Base-by-base conservation (phyloP, 139 green algal genomes). In the Closterium sp. region DNA sequence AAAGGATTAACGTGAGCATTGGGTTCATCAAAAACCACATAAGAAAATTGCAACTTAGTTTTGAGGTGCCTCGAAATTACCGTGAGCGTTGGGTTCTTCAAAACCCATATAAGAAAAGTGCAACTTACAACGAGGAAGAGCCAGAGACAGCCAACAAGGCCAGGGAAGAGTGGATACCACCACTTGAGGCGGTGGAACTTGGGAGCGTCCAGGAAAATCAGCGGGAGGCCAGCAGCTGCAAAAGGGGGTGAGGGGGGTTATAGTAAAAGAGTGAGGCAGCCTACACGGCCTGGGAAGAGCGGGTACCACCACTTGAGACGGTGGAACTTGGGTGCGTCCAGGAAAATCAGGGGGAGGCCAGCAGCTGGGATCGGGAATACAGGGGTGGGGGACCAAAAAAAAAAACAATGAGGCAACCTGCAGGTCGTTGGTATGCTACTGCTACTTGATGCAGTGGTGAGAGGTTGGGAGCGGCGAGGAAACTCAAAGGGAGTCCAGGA, bases 51-150 rank as follows among this genome's bases (percentile, higher is more conserved):
- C n/a, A n/a, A n/a, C n/a, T n/a, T n/a, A n/a, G n/a, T n/a, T n/a
- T n/a, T n/a, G n/a, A n/a, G n/a, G n/a, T n/a, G n/a, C n/a, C n/a
- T n/a, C n/a, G n/a, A n/a, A n/a, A n/a, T n/a, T n/a, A n/a, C n/a
- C n/a, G n/a, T n/a, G n/a, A n/a, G n/a, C n/a, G n/a, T n/a, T n/a
- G n/a, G n/a, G n/a, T n/a, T n/a, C n/a, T n/a, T n/a, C n/a, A 66
- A 66, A 66, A 16, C 43, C 21, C 12, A 69, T 69, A 16, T 2
- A 69, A 69, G 9, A 5, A 69, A 69, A 5, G 43, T 69, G 8
- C 43, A 90, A 87, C 87, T 90, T 34, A 90, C 87, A 8, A 90
- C 30, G 34, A 90, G 66, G 36, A 90, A 86, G 9, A 90, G 87
- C 25, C 30, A 86, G 31, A 87, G n/a, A 12, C 34, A 86, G 9